A percentile compares a stretch with the other conserved stretches of the same genome.
Conservation (phyloP, 192 early-diverging fungal genomes). For the Backusella circina region DNA sequence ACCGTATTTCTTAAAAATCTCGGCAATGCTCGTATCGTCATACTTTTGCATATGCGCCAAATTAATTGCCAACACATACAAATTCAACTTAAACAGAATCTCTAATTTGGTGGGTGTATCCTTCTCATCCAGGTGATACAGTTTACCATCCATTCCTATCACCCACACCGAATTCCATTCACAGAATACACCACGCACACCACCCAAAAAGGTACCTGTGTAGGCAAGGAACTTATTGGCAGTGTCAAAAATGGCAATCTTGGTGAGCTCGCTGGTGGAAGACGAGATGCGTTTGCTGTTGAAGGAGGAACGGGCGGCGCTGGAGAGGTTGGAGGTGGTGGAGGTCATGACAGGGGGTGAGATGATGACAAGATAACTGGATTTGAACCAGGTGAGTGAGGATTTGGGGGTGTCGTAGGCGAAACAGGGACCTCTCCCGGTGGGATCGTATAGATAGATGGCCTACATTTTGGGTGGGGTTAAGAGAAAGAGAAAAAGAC, state of each 20-base stretch:
- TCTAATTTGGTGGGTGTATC: constrained; percentile 85
- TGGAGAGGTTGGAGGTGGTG: constrained; percentile 31
- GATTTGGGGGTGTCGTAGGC: constrained; percentile 81
- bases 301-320: constrained; percentile 20
- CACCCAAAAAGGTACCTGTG: constrained; percentile 68
- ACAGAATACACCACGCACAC: constrained; percentile 65
- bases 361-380: constrained; percentile 67
- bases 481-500: no score
- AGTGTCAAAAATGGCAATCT: constrained; percentile 84
- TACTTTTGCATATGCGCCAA: constrained; percentile 79
- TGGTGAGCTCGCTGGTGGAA: constrained; percentile 41
- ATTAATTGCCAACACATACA: constrained; percentile 82
- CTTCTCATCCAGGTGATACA: constrained; percentile 83
- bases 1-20: constrained; percentile 86
- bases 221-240: constrained; percentile 92
- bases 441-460: constrained; percentile 86
- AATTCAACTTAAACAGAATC: constrained; percentile 84
- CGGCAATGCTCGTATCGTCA: constrained; percentile 79
- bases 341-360: constrained; percentile 49
- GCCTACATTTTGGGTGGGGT: no score
- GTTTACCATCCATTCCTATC: constrained; percentile 71
- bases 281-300: not conserved
- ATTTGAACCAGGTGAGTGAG: constrained; percentile 65
- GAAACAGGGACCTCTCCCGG: constrained; percentile 92
- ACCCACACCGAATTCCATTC: constrained; percentile 94